Evolutionary conservation across 1,284 basidiomycete genomes (phyloP).

Genomic region (Cryptococcus floricola): DNA sequence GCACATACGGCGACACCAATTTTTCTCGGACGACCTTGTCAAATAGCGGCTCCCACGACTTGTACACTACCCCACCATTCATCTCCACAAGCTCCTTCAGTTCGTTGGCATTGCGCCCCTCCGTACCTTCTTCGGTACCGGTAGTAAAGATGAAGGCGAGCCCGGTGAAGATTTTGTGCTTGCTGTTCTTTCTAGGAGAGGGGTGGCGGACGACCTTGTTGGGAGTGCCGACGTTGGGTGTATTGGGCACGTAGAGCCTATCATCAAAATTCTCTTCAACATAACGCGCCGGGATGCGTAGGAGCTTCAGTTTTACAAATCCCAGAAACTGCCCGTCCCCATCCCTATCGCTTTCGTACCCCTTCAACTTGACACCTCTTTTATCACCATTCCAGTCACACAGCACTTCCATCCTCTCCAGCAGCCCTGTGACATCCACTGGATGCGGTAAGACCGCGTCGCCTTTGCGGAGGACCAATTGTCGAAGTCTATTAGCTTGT

Average conservation of each 20-base stretch:
- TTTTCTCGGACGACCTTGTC: conserved; percentile 49
- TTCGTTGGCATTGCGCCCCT: neutral
- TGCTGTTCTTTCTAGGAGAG: neutral
- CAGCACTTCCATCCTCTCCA: conserved; percentile 3
- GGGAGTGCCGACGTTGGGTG: neutral
- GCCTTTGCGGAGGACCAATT: conserved; percentile 7
- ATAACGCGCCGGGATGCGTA: conserved; percentile 4
- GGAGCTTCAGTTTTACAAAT: neutral
- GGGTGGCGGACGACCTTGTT: conserved; percentile 3
- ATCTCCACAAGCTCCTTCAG: conserved; percentile 48
- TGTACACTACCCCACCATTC: conserved; percentile 60
- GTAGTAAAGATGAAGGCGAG: conserved; percentile 12
- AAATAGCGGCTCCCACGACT: conserved; percentile 66
- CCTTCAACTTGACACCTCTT: conserved; percentile 3
- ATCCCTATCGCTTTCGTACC: neutral
- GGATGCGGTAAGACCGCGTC: conserved; percentile 4
- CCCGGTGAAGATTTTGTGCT: conserved; percentile 2
- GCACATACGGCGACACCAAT: conserved; percentile 21
- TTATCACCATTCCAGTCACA: conserved; percentile 13
- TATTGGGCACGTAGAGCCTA: conserved; percentile 1
- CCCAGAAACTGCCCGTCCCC: neutral
- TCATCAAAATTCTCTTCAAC: conserved; percentile 9
- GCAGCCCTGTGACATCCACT: neutral
- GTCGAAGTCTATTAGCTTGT: neutral
- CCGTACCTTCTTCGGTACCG: neutral